A percentile compares a stretch with the other conserved stretches of the same genome.
Evolutionary conservation across 192 early-diverging fungal genomes (phyloP).

Genomic region (Chytriomyces confervae): DNA sequence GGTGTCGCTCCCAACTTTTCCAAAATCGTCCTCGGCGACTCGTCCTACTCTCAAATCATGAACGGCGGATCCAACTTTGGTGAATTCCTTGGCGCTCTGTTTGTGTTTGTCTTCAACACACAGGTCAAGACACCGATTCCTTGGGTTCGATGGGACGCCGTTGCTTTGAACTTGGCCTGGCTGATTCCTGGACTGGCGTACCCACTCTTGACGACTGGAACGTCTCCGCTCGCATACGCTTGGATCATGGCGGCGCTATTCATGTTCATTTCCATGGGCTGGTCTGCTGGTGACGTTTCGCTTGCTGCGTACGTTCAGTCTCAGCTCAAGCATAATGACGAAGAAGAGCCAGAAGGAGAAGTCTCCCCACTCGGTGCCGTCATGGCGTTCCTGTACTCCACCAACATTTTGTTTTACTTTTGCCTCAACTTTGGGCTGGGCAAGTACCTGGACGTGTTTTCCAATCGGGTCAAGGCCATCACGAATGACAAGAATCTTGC

Average conservation of each 20-base stretch:
- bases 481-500: too few relatives aligned
- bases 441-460: too few relatives aligned
- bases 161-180: conserved; percentile 47
- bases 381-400: conserved; percentile 55
- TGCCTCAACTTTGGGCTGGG: conserved; percentile 50
- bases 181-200: conserved; percentile 26
- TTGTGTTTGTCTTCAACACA: conserved; percentile 22
- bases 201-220: not conserved
- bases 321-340: not conserved
- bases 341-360: not conserved
- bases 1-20: conserved; percentile 45
- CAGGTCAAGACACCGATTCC: conserved; percentile 61
- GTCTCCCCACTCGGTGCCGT: not conserved
- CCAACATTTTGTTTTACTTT: conserved; percentile 57
- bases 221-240: not conserved
- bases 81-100: conserved; percentile 47
- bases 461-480: not conserved
- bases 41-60: conserved; percentile 47
- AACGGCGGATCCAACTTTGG: conserved; percentile 67
- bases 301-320: conserved; percentile 53
- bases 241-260: not conserved
- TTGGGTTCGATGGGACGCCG: conserved; percentile 45
- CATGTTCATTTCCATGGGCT: conserved; percentile 57
- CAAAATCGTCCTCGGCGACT: conserved; percentile 36
- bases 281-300: conserved; percentile 65